These are phyloP conservation scores for Xylaria sp. DNA, from an alignment of 2,329 filamentous ascomycete species.

Conservation along the genomic window DNA sequence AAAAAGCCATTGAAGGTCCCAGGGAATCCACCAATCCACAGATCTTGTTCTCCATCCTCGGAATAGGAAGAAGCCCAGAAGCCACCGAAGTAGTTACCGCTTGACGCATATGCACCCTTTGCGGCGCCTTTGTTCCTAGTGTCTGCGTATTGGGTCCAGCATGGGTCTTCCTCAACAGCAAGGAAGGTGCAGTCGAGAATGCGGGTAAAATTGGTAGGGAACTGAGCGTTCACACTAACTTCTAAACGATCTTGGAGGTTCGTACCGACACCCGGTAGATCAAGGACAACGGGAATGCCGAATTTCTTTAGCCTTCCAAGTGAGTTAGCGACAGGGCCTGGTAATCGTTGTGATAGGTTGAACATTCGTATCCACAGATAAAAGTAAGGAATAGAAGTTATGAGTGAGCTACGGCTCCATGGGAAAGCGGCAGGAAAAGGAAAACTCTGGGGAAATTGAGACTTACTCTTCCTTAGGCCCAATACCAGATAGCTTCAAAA, in stretches of 20 bases:
- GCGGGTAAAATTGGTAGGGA: slow-evolving; percentile 26
- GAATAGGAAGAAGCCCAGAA: slow-evolving; percentile 34
- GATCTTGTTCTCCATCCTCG: slow-evolving; percentile 39
- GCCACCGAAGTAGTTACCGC: slow-evolving; percentile 42
- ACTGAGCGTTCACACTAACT: slow-evolving; percentile 47
- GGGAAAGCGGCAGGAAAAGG: not conserved
- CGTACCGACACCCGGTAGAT: slow-evolving; percentile 59
- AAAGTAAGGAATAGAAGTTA: too few relatives aligned
- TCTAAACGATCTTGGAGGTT: slow-evolving; percentile 61
- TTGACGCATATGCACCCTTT: slow-evolving; percentile 43
- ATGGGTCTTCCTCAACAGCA: slow-evolving; percentile 41
- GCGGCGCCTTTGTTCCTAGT: slow-evolving; percentile 23
- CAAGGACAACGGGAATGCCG: slow-evolving; percentile 51
- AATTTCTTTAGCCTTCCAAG: slow-evolving; percentile 45
- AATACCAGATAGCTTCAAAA: slow-evolving; percentile 59
- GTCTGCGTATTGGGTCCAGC: slow-evolving; percentile 34
- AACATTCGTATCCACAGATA: too few relatives aligned
- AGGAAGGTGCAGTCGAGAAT: slow-evolving; percentile 27
- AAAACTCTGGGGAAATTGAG: not conserved
- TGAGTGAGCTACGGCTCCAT: too few relatives aligned
- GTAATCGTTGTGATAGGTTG: too few relatives aligned
- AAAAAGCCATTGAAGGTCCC: slow-evolving; percentile 48
- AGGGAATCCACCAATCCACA: slow-evolving; percentile 47
- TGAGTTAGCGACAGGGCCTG: not conserved
- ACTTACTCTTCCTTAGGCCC: slow-evolving; percentile 50